A percentile compares a stretch with the other conserved stretches of the same genome.
Conservation (phyloP, 2,329 filamentous ascomycete genomes). For the Aspergillus oerlinghausenensis region DNA sequence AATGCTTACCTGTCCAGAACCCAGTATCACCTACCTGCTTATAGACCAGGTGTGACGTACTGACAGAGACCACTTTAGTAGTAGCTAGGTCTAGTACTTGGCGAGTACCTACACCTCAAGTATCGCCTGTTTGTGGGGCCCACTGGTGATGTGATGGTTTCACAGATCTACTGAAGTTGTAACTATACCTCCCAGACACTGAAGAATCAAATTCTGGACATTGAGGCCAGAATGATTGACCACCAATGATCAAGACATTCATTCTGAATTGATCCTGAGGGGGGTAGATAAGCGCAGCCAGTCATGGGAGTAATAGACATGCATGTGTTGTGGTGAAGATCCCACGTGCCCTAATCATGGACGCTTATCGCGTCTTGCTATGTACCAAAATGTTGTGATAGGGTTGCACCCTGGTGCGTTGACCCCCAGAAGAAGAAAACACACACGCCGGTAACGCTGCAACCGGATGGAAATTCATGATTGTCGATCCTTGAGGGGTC, state of each 20-base stretch:
- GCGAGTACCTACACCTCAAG: background rate
- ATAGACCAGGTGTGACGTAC: too few species aligned
- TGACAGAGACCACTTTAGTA: too few species aligned
- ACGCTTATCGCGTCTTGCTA: slow-evolving; percentile 10
- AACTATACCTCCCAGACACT: background rate
- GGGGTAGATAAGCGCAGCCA: background rate
- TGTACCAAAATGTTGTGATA: background rate
- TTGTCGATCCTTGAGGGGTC: background rate
- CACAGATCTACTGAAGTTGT: background rate
- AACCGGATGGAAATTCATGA: background rate
- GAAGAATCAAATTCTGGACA: background rate
- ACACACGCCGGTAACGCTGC: background rate
- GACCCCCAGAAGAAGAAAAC: background rate
- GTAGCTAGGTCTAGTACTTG: too few species aligned
- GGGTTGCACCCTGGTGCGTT: slow-evolving; percentile 1
- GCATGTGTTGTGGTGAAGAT: slow-evolving; percentile 1
- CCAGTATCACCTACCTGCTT: too few species aligned
- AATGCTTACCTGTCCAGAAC: too few species aligned
- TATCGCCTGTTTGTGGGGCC: background rate
- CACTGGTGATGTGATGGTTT: background rate
- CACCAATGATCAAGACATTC: background rate
- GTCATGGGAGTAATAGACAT: background rate
- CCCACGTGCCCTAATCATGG: slow-evolving; percentile 14
- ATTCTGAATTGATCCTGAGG: background rate
- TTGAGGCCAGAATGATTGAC: background rate